Percentiles rank a stretch among this genome's conserved stretches.
Evolutionary conservation across 345 rosid species (phyloP).

Genomic region (Hibiscus syriacus): DNA sequence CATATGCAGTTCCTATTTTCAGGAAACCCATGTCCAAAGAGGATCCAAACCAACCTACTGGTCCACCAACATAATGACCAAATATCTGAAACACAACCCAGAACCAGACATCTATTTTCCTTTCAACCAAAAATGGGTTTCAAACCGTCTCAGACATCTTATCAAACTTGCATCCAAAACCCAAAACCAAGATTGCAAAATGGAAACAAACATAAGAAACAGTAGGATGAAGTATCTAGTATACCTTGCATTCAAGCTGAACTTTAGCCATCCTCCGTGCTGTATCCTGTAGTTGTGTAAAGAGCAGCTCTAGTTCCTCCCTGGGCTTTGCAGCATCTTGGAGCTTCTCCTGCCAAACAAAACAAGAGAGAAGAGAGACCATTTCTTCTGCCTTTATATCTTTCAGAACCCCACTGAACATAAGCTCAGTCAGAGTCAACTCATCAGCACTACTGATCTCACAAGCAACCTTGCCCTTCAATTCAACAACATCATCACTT

Average conservation of each 20-base stretch:
- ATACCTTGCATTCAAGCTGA: conserved; percentile 96
- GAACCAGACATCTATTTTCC: neutral
- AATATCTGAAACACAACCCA: neutral
- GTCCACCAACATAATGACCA: neutral
- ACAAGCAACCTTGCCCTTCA: conserved; percentile 89
- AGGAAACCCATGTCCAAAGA: neutral
- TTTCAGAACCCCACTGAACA: conserved; percentile 85
- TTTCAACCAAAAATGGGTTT: neutral
- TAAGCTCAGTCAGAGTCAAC: conserved; percentile 82
- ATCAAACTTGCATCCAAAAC: neutral
- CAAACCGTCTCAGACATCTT: neutral
- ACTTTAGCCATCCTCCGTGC: conserved; percentile 80
- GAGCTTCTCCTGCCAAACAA: conserved; percentile 95
- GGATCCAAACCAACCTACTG: neutral
- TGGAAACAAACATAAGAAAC: neutral
- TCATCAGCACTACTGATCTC: conserved; percentile 97
- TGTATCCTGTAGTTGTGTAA: conserved; percentile 79
- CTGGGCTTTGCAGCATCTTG: conserved; percentile 85
- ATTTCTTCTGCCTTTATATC: conserved; percentile 84
- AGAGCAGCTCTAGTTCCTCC: conserved; percentile 87
- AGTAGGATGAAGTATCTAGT: neutral
- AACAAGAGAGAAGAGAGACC: conserved; percentile 93
- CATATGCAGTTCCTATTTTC: too few species aligned
- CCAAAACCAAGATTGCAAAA: neutral
- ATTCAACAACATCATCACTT: conserved; percentile 66